A percentile compares a stretch with the other conserved stretches of the same genome.
These are phyloP conservation scores for Inosperma sp. DNA, from an alignment of 768 basidiomycete species.

Conservation along the genomic window DNA sequence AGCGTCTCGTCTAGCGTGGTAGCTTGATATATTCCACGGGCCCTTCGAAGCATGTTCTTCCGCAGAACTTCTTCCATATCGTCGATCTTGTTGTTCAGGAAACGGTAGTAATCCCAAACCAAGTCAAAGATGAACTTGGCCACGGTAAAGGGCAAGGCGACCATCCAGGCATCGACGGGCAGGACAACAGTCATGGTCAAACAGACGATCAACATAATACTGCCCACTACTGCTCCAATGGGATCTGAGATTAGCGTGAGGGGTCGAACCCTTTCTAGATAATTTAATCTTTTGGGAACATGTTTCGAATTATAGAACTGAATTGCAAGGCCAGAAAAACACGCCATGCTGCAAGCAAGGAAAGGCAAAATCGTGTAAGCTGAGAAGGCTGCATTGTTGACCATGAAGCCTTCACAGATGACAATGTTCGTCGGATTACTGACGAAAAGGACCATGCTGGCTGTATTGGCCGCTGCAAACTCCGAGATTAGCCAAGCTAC, in stretches of 20 bases:
- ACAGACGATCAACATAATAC: conserved; percentile 57
- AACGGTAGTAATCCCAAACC: conserved; percentile 52
- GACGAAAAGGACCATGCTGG: conserved; percentile 70
- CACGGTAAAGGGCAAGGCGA: conserved; percentile 75
- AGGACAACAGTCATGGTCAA: conserved; percentile 72
- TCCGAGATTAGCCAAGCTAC: conserved; percentile 70
- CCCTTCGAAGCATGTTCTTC: too few relatives aligned
- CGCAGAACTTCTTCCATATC: too few relatives aligned
- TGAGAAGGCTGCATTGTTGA: conserved; percentile 76
- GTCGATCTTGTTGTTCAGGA: conserved; percentile 9
- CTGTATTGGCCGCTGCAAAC: conserved; percentile 77
- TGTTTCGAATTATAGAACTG: conserved; percentile 57
- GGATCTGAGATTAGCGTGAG: conserved; percentile 70
- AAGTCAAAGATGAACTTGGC: conserved; percentile 69
- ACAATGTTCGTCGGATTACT: conserved; percentile 95
- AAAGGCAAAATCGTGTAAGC: conserved; percentile 83
- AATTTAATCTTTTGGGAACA: conserved; percentile 45
- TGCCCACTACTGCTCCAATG: conserved; percentile 68
- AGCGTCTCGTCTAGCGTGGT: too few relatives aligned
- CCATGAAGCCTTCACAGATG: conserved; percentile 77
- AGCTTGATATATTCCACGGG: too few relatives aligned
- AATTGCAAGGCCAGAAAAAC: conserved; percentile 51
- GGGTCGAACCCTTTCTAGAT: conserved; percentile 38
- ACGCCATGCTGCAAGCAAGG: conserved; percentile 59
- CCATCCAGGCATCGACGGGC: conserved; percentile 76